These are phyloP conservation scores for Rhododendron griersonianum DNA, from an alignment of 148 eudicot species.

Conservation along the genomic window DNA sequence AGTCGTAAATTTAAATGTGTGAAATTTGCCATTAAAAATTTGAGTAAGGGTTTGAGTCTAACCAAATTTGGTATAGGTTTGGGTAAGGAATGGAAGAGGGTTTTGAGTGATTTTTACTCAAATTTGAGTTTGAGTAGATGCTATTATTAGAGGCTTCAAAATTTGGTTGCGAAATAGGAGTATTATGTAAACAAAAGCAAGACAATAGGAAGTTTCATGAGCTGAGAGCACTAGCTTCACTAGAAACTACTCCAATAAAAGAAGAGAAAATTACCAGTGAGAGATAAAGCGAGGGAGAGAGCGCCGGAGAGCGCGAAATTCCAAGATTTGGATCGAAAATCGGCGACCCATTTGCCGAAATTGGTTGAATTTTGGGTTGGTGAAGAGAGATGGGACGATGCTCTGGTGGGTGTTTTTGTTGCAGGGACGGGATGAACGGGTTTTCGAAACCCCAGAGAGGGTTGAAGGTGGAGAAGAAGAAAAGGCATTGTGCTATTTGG, in stretches of 20 bases:
- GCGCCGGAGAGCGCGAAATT: slow-evolving; percentile 61
- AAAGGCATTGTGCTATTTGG: slow-evolving; percentile 15
- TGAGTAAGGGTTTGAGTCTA: no score
- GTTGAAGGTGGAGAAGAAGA: slow-evolving; percentile 15
- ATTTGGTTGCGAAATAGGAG: background rate
- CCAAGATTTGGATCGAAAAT: slow-evolving; percentile 39
- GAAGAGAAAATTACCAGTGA: slow-evolving; percentile 33
- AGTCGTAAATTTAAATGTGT: no score
- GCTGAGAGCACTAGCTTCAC: background rate
- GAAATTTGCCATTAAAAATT: no score
- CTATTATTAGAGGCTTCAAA: background rate
- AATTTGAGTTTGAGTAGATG: no score
- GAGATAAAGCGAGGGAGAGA: slow-evolving; percentile 56
- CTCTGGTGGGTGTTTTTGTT: slow-evolving; percentile 10
- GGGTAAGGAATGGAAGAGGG: no score
- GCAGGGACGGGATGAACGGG: background rate
- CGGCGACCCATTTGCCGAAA: slow-evolving; percentile 41
- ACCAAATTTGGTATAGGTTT: no score
- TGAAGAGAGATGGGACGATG: slow-evolving; percentile 14
- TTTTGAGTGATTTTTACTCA: no score
- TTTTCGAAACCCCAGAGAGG: slow-evolving; percentile 8
- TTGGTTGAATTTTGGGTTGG: slow-evolving; percentile 7
- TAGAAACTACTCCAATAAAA: background rate
- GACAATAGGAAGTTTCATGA: background rate
- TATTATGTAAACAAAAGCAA: background rate